Evolutionary conservation across 495 filamentous ascomycete genomes (phyloP).

Genomic region (Lichina pygmaea): DNA sequence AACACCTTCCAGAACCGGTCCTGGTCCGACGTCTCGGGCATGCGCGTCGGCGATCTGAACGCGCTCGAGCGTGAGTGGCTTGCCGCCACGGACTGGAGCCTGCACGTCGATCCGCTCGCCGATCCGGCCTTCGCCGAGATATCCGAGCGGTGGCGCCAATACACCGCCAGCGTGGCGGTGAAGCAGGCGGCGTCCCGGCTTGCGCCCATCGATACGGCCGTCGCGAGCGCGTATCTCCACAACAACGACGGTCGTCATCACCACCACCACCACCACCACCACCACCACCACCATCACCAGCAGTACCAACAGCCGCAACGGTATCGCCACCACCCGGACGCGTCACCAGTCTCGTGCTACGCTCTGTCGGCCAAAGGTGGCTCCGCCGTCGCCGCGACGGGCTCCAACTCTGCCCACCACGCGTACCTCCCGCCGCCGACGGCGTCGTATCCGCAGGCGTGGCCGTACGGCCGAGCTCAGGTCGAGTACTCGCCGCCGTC

Average conservation of each 20-base stretch:
- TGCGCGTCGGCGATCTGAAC: slow-evolving; percentile 69
- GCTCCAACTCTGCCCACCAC: slow-evolving; percentile 16
- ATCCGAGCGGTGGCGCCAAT: slow-evolving; percentile 47
- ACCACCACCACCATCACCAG: slow-evolving; percentile 14
- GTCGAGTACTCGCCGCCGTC: slow-evolving; percentile 42
- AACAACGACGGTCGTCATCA: too few relatives aligned
- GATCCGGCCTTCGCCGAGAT: slow-evolving; percentile 63
- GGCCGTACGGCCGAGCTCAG: slow-evolving; percentile 22
- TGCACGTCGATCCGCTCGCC: slow-evolving; percentile 67
- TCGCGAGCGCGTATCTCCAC: slow-evolving; percentile 11
- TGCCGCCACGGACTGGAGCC: slow-evolving; percentile 51
- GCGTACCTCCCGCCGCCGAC: slow-evolving; percentile 16
- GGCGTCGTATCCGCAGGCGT: slow-evolving; percentile 10
- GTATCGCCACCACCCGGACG: slow-evolving; percentile 6
- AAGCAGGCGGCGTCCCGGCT: slow-evolving; percentile 25
- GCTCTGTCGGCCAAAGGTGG: too few relatives aligned
- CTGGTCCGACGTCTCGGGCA: slow-evolving; percentile 93
- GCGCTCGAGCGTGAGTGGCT: slow-evolving; percentile 83
- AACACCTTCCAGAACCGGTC: slow-evolving; percentile 99
- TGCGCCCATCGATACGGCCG: slow-evolving; percentile 43
- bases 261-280: not conserved
- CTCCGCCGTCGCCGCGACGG: not conserved
- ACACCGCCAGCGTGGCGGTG: slow-evolving; percentile 8
- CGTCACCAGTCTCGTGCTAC: slow-evolving; percentile 10
- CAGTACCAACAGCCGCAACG: slow-evolving; percentile 4